These are phyloP conservation scores for Claviceps fusiformis DNA, from an alignment of 2,329 filamentous ascomycete species.

Conservation along the genomic window DNA sequence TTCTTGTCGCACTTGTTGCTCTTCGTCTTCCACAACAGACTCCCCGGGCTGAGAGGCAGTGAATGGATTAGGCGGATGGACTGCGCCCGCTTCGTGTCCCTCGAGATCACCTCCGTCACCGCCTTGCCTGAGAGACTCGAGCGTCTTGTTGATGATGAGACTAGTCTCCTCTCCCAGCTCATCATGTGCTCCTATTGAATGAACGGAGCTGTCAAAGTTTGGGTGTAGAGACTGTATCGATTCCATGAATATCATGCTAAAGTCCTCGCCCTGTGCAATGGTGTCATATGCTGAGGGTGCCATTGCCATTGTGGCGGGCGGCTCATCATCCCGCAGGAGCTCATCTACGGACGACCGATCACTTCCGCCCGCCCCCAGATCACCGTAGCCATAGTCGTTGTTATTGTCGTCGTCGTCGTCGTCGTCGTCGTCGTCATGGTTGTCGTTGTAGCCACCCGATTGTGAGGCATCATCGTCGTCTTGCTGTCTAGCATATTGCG, in stretches of 20 bases:
- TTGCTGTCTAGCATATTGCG: neutral
- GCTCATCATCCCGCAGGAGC: slow-evolving; percentile 4
- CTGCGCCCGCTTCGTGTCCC: neutral
- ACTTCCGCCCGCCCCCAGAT: slow-evolving; percentile 17
- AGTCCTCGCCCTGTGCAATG: slow-evolving; percentile 37
- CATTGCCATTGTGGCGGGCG: slow-evolving; percentile 9
- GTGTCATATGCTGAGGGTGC: slow-evolving; percentile 23
- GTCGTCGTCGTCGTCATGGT: slow-evolving; percentile 5
- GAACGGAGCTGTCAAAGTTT: slow-evolving; percentile 21
- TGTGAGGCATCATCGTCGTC: slow-evolving; percentile 10
- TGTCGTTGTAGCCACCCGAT: slow-evolving; percentile 14
- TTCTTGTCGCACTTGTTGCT: neutral
- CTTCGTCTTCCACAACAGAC: neutral
- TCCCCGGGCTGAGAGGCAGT: slow-evolving; percentile 2
- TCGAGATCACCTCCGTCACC: slow-evolving; percentile 5
- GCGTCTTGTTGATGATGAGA: slow-evolving; percentile 40
- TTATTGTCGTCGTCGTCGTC: neutral
- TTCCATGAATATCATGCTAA: slow-evolving; percentile 46
- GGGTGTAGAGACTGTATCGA: slow-evolving; percentile 38
- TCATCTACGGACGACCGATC: slow-evolving; percentile 22
- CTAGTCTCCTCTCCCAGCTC: slow-evolving; percentile 44
- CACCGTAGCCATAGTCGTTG: slow-evolving; percentile 7
- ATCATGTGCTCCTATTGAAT: slow-evolving; percentile 19
- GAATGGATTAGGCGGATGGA: slow-evolving; percentile 2
- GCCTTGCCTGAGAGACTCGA: slow-evolving; percentile 33